Base-by-base conservation (phyloP, 441 rosid genomes). In the Erodium texanum region DNA sequence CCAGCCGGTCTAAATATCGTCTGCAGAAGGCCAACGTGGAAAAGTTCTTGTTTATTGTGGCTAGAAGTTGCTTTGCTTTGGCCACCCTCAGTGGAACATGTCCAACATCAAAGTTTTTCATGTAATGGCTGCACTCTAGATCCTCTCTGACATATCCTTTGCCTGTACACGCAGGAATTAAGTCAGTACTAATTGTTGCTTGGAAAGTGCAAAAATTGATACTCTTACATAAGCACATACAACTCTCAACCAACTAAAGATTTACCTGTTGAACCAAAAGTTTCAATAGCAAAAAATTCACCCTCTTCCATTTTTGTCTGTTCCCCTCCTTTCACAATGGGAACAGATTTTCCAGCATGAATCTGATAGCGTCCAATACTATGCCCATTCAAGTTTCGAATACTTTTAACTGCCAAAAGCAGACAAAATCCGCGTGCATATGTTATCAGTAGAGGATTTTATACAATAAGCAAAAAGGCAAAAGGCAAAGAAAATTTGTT, bases 221-320 rank as follows among this genome's bases (percentile, higher is more conserved):
- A 65, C 45, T 23, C 41, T 63, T 62, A 54, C 18, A 59, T 41
- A 74, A 38, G 68, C 22, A 68, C 29, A 52, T 8, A 7, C 24
- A 66, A 50, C 54, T 48, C 54, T 48, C 34, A 0, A 12, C 56
- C 29, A 38, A 32, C 34, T 15, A 64, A 62, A 71, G 62, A 34
- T 22, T 73, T 78, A 94, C 98, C 99, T 48, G 98, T 89, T 22
- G 97, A 95, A 71, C 83, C 98, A 74, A 89, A 95, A 71, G 98
- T 92, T 85, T 95, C 98, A 24, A 90, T 90, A 66, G 97, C 99
- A 24, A 79, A 92, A 78, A 89, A 87, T 82, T 90, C 97, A 22
- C 99, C 97, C 85, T 95, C 98, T 82, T 95, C 98, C 98, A 92
- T 90, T 76, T 92, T 94, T 64, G 95, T 90, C 75, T 90, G 98